Percentiles rank a stretch among this genome's conserved stretches.
Evolutionary conservation across 2,329 filamentous ascomycete species (phyloP).

Genomic region (Coniochaeta ligniaria): DNA sequence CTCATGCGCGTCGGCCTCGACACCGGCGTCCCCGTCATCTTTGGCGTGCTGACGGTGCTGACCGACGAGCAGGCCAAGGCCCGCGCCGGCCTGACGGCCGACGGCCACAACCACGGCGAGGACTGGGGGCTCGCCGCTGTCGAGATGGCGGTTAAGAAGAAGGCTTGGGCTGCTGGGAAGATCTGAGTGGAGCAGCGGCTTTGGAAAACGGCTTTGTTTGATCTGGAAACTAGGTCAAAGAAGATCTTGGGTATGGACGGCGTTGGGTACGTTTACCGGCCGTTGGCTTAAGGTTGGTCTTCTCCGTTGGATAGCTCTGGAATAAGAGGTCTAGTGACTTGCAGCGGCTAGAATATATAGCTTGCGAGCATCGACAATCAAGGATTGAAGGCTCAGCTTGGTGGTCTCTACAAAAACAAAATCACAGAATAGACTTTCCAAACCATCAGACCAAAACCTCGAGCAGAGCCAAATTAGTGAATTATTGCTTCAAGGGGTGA

Average conservation of each 20-base stretch:
- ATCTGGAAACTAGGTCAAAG: background rate
- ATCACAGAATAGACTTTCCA: slow-evolving; percentile 11
- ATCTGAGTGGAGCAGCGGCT: slow-evolving; percentile 18
- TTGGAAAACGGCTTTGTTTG: background rate
- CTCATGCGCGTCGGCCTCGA: slow-evolving; percentile 94
- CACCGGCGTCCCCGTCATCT: slow-evolving; percentile 80
- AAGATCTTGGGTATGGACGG: background rate
- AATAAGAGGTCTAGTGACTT: background rate
- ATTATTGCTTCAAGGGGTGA: slow-evolving; percentile 17
- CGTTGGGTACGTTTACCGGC: background rate
- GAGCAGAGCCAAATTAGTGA: slow-evolving; percentile 13
- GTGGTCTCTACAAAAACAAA: slow-evolving; percentile 3
- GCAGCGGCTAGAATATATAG: background rate
- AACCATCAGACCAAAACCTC: slow-evolving; percentile 20
- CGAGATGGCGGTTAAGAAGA: slow-evolving; percentile 84
- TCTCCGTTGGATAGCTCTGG: background rate
- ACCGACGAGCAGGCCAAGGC: slow-evolving; percentile 81
- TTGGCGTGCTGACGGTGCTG: slow-evolving; percentile 85
- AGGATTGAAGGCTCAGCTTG: background rate
- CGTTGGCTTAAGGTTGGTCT: background rate
- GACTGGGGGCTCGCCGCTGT: slow-evolving; percentile 95
- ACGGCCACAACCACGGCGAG: slow-evolving; percentile 86
- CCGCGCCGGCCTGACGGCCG: slow-evolving; percentile 65
- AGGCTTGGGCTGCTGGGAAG: slow-evolving; percentile 70
- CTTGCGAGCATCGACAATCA: background rate